These are phyloP conservation scores for Yamagishiella unicocca DNA, from an alignment of 139 green algal genomes.

Conservation along the genomic window DNA sequence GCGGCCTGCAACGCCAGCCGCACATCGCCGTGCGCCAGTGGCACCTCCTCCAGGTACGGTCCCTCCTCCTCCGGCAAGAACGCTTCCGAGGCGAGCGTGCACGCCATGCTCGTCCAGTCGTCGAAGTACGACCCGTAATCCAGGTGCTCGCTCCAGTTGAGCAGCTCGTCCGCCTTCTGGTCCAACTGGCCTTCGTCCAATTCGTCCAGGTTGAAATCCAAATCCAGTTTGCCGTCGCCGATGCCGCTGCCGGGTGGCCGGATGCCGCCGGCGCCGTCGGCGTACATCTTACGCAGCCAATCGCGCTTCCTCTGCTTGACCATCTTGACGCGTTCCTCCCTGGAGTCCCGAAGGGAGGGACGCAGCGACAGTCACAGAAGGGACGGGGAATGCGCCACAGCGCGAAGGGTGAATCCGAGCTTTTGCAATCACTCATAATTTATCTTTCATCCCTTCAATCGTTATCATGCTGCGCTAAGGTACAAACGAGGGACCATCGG, in stretches of 20 bases:
- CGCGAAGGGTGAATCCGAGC: too few species aligned
- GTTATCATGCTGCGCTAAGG: too few species aligned
- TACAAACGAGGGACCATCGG: too few species aligned
- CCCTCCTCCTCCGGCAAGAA: constrained; percentile 51
- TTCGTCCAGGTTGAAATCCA: neutral
- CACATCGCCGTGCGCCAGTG: constrained; percentile 26
- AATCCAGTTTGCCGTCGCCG: neutral
- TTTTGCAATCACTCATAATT: too few species aligned
- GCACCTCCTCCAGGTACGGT: neutral
- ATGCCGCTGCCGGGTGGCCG: neutral
- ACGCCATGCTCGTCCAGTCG: constrained; percentile 64
- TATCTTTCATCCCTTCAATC: too few species aligned
- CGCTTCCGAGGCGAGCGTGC: constrained; percentile 56
- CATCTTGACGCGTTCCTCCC: constrained; percentile 51
- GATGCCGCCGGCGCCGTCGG: neutral
- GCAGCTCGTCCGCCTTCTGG: constrained; percentile 54
- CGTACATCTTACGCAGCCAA: constrained; percentile 75
- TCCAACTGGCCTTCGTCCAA: constrained; percentile 47
- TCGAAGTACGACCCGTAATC: constrained; percentile 66
- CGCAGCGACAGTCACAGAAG: too few species aligned
- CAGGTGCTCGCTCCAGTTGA: constrained; percentile 63
- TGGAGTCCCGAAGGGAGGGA: constrained; percentile 20
- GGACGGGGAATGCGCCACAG: too few species aligned
- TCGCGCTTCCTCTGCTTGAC: constrained; percentile 68
- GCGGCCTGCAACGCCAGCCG: constrained; percentile 40